These are phyloP conservation scores for Trypanosoma brucei DNA, from an alignment of 208 protist species.

Conservation along the genomic window DNA sequence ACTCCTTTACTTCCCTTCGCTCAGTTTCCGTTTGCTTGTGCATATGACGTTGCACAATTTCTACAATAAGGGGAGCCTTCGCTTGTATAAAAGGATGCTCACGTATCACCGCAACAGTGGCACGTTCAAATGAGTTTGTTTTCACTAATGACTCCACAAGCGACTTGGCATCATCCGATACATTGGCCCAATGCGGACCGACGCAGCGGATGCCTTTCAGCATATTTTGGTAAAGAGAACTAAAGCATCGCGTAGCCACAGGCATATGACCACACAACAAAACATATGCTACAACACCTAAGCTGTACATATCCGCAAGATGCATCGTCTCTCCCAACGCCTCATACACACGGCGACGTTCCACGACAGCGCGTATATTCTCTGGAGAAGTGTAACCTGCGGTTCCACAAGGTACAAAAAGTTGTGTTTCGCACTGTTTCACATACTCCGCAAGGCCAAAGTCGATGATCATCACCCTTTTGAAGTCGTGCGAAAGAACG, in stretches of 20 bases:
- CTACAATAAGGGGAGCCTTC: constrained; percentile 21
- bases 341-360: constrained; percentile 22
- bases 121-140: constrained; percentile 29
- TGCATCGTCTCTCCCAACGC: constrained; percentile 49
- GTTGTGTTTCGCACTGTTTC: constrained; percentile 20
- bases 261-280: constrained; percentile 45
- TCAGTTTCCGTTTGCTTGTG: constrained; percentile 24
- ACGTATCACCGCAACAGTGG: constrained; percentile 28
- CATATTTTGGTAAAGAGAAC: constrained; percentile 36
- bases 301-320: constrained; percentile 66
- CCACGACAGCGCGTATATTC: constrained; percentile 42
- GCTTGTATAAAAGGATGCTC: constrained; percentile 35
- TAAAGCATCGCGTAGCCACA: constrained; percentile 28
- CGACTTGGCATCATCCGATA: constrained; percentile 33
- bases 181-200: constrained; percentile 36
- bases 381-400: constrained; percentile 69
- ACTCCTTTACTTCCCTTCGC: constrained; percentile 37
- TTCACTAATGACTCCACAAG: constrained; percentile 48
- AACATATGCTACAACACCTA: constrained; percentile 65
- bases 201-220: constrained; percentile 35
- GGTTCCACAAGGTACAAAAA: constrained; percentile 41
- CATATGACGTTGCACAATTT: constrained; percentile 28
- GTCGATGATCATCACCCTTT: constrained; percentile 70
- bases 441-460: constrained; percentile 77
- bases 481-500: constrained; percentile 61